These are phyloP conservation scores for Penicillium canescens DNA, from an alignment of 495 filamentous ascomycete genomes.

Conservation along the genomic window DNA sequence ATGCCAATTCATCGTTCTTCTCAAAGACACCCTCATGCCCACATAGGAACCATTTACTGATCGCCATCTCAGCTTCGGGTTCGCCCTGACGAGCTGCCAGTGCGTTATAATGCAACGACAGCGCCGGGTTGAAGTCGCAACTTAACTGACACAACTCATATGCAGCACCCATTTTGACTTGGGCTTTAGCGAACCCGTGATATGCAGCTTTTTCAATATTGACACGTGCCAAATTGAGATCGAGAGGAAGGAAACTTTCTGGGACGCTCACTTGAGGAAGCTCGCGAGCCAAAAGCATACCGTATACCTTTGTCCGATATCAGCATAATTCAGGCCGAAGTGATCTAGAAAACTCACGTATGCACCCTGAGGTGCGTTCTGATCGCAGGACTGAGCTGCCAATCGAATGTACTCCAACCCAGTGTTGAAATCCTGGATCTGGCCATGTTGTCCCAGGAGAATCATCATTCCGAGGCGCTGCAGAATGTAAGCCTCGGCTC, in stretches of 20 bases:
- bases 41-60: slow-evolving; percentile 98
- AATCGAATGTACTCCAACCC: slow-evolving; percentile 79
- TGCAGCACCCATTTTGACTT: slow-evolving; percentile 94
- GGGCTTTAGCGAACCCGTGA: slow-evolving; percentile 94
- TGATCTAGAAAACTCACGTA: slow-evolving; percentile 55
- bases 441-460: slow-evolving; percentile 87
- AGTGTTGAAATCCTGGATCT: slow-evolving; percentile 73
- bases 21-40: slow-evolving; percentile 88
- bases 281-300: slow-evolving; percentile 90
- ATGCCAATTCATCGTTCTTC: slow-evolving; percentile 94
- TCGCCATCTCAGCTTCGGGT: slow-evolving; percentile 89
- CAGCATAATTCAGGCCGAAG: slow-evolving; percentile 3
- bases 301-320: slow-evolving; percentile 62
- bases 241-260: slow-evolving; percentile 68
- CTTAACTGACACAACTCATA: slow-evolving; percentile 92
- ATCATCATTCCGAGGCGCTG: slow-evolving; percentile 95
- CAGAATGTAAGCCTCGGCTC: slow-evolving; percentile 20
- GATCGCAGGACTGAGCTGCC: slow-evolving; percentile 86
- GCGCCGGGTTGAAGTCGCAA: slow-evolving; percentile 90
- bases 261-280: slow-evolving; percentile 85
- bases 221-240: slow-evolving; percentile 71
- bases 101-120: slow-evolving; percentile 94
- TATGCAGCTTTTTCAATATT: slow-evolving; percentile 98
- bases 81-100: slow-evolving; percentile 88
- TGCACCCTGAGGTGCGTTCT: slow-evolving; percentile 96